Conservation (phyloP, 371 early-diverging fungal species). For the Circinella umbellata region DNA sequence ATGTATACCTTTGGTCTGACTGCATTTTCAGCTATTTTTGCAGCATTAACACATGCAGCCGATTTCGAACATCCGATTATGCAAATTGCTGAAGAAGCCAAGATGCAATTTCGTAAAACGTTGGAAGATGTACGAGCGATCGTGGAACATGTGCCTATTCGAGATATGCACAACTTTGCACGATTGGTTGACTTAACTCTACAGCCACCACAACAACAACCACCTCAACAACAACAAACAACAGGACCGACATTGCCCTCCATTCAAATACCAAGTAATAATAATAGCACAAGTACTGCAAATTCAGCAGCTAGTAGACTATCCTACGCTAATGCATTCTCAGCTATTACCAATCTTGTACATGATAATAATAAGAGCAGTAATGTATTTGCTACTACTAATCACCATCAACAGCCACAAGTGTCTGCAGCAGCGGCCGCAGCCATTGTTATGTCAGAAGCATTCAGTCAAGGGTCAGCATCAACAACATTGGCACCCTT, state of each 20-base stretch:
- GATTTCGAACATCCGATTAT: conserved; percentile 42
- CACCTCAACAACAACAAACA: conserved; percentile 8
- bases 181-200: conserved; percentile 41
- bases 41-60: conserved; percentile 46
- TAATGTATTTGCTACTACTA: conserved; percentile 3
- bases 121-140: conserved; percentile 41
- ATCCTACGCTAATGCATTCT: conserved; percentile 20
- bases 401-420: conserved; percentile 13
- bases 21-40: conserved; percentile 47
- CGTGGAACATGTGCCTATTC: conserved; percentile 11
- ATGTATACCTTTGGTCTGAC: conserved; percentile 45
- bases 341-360: conserved; percentile 19
- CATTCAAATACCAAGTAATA: conserved; percentile 12
- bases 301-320: background rate
- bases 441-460: conserved; percentile 38
- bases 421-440: conserved; percentile 27
- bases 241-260: background rate
- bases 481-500: conserved; percentile 3
- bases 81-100: conserved; percentile 38
- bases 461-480: background rate
- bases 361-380: conserved; percentile 6
- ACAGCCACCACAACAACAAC: conserved; percentile 25
- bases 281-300: background rate
- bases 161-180: conserved; percentile 35
- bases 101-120: conserved; percentile 43